Percentiles rank a stretch among this genome's conserved stretches.
These are phyloP conservation scores for Spirogloea muscicola DNA, from an alignment of 139 green algal genomes.

Conservation along the genomic window DNA sequence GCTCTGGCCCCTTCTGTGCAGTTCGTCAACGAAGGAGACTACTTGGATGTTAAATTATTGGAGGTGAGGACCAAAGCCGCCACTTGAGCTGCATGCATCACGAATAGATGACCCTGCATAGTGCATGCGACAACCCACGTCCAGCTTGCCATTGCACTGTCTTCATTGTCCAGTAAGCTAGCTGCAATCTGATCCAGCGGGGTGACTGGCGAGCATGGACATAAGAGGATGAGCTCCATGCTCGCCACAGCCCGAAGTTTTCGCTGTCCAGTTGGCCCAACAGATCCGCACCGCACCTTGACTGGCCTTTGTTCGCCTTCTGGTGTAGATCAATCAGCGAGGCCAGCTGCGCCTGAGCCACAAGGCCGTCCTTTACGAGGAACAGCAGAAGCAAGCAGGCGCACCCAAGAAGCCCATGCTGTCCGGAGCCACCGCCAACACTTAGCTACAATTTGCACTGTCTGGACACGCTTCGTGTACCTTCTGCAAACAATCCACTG, in stretches of 20 bases:
- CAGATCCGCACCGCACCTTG: not conserved
- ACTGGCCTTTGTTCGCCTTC: not conserved
- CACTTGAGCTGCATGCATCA: too few species aligned
- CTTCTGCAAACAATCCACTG: too few species aligned
- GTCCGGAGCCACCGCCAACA: too few species aligned
- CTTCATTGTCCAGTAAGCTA: not conserved
- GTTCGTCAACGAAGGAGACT: slow-evolving; percentile 34
- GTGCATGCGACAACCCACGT: not conserved
- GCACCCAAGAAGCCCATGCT: too few species aligned
- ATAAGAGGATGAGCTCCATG: too few species aligned
- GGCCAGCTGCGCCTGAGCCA: slow-evolving; percentile 56
- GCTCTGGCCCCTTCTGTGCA: not conserved
- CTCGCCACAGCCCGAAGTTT: slow-evolving; percentile 1
- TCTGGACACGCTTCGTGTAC: too few species aligned
- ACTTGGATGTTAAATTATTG: slow-evolving; percentile 51
- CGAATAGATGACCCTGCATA: too few species aligned
- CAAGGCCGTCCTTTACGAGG: slow-evolving; percentile 49
- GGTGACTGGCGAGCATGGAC: too few species aligned
- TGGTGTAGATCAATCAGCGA: slow-evolving; percentile 34
- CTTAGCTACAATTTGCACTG: too few species aligned
- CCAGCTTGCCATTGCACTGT: not conserved
- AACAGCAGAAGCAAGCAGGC: too few species aligned
- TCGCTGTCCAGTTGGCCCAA: not conserved
- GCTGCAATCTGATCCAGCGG: too few species aligned
- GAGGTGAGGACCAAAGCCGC: too few species aligned